Evolutionary conservation across 352 stramenopile genomes (phyloP), one percentile per base, ranked within the genome.

Genomic region (Phytophthora sansomeana): DNA sequence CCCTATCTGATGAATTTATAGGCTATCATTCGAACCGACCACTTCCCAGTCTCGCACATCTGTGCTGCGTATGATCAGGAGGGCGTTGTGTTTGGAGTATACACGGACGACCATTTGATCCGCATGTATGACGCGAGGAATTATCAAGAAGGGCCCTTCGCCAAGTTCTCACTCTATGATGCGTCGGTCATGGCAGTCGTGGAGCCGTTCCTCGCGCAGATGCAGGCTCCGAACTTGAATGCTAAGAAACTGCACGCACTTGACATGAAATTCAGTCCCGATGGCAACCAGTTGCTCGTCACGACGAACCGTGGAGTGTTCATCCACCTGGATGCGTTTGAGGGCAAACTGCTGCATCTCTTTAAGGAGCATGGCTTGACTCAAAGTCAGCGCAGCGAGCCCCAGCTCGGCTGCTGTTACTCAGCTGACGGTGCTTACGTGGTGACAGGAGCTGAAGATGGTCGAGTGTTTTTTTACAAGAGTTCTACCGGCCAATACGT

Each of bases 101-200:
- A 93, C 74, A 91, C 83, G 32, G 86, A 92, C 52, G 88, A 96
- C 65, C 75, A 90, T 60, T 75, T 96, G 53, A 87, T 96, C 47
- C 88, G 88, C 49, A 94, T 96, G 87, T 96, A 96, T 64, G 88
- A 96, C 62, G 88, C 88, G 26, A 85, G 88, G 43, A 95, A 95
- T 67, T 95, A 91, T 67, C 84, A 92, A 63, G 88, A 95, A 66
- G 88, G 88, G 6, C 88, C 88, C 13, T 96, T 96, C 53, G 88
- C 84, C 70, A 96, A 95, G 70, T 96, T 96, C 47, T 91, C 83
- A 51, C 79, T 96, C 2, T 90, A 95, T 56, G 86, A 95, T 65
- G 63, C 81, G 17, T 91, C 76, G 47, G 80, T 96, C 55, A 26
- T 91, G 35, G 63, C 58, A 28, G 80, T 74, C 6, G 39, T 96